Percentiles rank a stretch among this genome's conserved stretches.
These are phyloP conservation scores for Colletotrichum cuscutae DNA, from an alignment of 2,329 filamentous ascomycete species.

Conservation along the genomic window DNA sequence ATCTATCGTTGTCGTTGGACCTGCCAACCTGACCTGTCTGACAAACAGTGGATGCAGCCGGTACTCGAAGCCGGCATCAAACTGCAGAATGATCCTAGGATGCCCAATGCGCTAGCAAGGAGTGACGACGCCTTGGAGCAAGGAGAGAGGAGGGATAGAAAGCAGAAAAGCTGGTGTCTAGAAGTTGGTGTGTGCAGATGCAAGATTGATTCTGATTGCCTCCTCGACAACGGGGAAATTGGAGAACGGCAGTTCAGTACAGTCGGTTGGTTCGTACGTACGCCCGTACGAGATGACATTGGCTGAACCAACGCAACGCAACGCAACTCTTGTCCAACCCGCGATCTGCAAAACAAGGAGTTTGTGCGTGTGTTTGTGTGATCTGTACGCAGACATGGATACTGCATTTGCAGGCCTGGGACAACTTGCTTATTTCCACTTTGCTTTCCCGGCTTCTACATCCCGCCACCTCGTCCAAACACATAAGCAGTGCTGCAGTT, in stretches of 20 bases:
- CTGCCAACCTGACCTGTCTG: neutral
- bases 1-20: neutral
- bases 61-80: conserved; percentile 6
- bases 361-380: conserved; percentile 10
- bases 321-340: conserved; percentile 5
- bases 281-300: neutral
- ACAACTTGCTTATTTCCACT: conserved; percentile 8
- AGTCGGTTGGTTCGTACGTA: neutral
- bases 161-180: neutral
- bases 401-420: neutral
- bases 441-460: neutral
- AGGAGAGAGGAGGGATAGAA: neutral
- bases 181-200: neutral
- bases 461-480: neutral
- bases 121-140: conserved; percentile 2
- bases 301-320: neutral
- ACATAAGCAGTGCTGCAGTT: neutral
- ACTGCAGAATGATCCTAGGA: neutral
- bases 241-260: neutral
- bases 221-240: neutral
- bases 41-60: conserved; percentile 1
- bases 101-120: neutral
- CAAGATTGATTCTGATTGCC: neutral
- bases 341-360: conserved; percentile 23
- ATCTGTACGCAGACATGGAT: conserved; percentile 11